Evolutionary conservation across 352 stramenopile genomes (phyloP).

Genomic region (Phytophthora idaei): DNA sequence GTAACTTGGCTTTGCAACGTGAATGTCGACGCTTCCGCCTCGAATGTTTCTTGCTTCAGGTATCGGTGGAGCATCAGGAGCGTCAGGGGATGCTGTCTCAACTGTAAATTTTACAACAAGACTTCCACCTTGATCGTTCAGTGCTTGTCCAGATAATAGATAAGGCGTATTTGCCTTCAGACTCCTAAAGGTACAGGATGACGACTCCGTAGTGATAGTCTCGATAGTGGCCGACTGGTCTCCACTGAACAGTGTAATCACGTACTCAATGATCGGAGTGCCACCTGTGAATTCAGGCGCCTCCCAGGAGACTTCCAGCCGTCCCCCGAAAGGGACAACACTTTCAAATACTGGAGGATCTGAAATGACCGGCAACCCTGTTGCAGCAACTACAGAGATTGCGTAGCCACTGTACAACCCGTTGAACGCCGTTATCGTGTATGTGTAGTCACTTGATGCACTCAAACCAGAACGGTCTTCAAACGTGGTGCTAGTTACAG

Average conservation of each 20-base stretch:
- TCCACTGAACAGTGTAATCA: slow-evolving; percentile 11
- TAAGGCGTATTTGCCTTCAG: slow-evolving; percentile 37
- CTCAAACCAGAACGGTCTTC: slow-evolving; percentile 39
- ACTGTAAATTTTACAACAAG: slow-evolving; percentile 4
- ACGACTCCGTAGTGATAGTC: slow-evolving; percentile 2
- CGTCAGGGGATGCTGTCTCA: slow-evolving; percentile 27
- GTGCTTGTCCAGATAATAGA: slow-evolving; percentile 22
- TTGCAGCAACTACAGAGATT: slow-evolving; percentile 7
- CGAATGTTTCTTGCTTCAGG: slow-evolving; percentile 27
- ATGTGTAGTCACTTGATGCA: slow-evolving; percentile 42
- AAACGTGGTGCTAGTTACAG: slow-evolving; percentile 29
- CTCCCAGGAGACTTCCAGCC: slow-evolving; percentile 49
- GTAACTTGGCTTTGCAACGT: slow-evolving; percentile 34
- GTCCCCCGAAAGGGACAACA: slow-evolving; percentile 43
- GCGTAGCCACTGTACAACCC: slow-evolving; percentile 29
- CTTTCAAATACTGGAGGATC: slow-evolving; percentile 28
- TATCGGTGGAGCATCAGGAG: slow-evolving; percentile 22
- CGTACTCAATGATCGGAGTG: slow-evolving; percentile 37
- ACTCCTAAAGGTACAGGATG: slow-evolving; percentile 18
- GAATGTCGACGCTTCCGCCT: slow-evolving; percentile 33
- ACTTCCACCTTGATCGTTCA: slow-evolving; percentile 35
- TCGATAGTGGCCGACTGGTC: slow-evolving; percentile 12
- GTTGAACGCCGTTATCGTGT: slow-evolving; percentile 56
- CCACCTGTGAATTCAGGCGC: slow-evolving; percentile 51
- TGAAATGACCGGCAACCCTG: slow-evolving; percentile 34